Base-by-base conservation (phyloP, 192 early-diverging fungal species). In the Coemansia brasiliensis region DNA sequence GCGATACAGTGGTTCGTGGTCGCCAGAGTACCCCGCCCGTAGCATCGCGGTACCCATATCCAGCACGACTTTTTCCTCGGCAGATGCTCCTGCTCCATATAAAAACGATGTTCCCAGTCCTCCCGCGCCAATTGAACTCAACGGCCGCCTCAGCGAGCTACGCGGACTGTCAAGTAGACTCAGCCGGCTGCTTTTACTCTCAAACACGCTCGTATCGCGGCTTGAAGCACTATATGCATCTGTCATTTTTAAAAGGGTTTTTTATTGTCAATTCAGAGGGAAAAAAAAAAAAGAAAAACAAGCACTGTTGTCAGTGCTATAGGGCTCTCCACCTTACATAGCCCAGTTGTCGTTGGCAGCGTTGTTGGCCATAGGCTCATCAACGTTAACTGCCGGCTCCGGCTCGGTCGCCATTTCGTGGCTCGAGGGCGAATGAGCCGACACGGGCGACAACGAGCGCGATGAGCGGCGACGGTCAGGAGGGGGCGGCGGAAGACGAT, bases 1-100 rank as follows among this genome's bases (percentile, higher is more conserved):
- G 27, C 78, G 76, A 67, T 89, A 83, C 24, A 92, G 76, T 5
- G 94, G 94, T 22, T 81, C 71, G 4, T 87, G 60, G 70, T 96
- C 94, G 18, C 90, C 90, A 3, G 89, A 91, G 71, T 93, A 90
- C 0, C 94, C 94, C 57, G 87, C 91, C 16, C 91, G 90, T 53
- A 94, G 77, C 52, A 88, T 88, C 26, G 83, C 74, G 1, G 89
- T 85, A 15, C 94, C 92, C 45, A 96, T 79, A 66, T 96, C 94
- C 8, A 96, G 83, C 8, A 96, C 87, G 18, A 96, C 84, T 5
- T 89, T 80, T 49, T 96, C 92, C 71, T 94, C 94, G 50, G 22
- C 46, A 0, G 46, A 49, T 10, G 87, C 61, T 10, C 59, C 24
- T 82, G 44, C 83, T 3, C 59, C 39, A 22, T 61, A 61, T 17